Percentiles rank a stretch among this genome's conserved stretches.
phyloP scores from a whole-genome alignment of 176 grass and related monocot genomes.

The Musa itinerans region DNA sequence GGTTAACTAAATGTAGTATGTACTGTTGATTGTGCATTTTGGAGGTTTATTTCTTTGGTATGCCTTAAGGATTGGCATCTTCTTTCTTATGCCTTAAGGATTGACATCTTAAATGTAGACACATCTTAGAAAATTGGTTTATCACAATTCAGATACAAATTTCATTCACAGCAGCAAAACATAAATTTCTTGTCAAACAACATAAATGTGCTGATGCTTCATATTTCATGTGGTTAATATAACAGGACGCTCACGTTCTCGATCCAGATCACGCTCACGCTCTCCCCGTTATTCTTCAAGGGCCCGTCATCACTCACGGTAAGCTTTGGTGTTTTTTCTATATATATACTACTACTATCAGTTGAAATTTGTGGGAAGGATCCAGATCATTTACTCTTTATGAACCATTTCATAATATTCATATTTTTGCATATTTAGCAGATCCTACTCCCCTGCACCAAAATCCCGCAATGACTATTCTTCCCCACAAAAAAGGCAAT shows the following conservation, averaged over 20 bases:
- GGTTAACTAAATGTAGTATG: too few relatives aligned
- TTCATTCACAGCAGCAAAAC: too few relatives aligned
- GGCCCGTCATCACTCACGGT: slow-evolving; percentile 67
- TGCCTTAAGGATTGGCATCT: too few relatives aligned
- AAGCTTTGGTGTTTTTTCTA: slow-evolving; percentile 7
- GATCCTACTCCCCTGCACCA: slow-evolving; percentile 71
- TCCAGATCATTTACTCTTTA: too few relatives aligned
- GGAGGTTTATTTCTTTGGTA: too few relatives aligned
- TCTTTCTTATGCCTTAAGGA: too few relatives aligned
- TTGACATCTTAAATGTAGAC: too few relatives aligned
- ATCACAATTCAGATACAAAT: too few relatives aligned
- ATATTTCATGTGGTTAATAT: background rate
- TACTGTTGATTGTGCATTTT: too few relatives aligned
- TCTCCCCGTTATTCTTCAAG: slow-evolving; percentile 47
- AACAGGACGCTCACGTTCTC: slow-evolving; percentile 71
- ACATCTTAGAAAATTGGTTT: too few relatives aligned
- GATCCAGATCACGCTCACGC: slow-evolving; percentile 45
- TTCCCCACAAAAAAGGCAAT: slow-evolving; percentile 49
- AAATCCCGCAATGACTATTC: slow-evolving; percentile 46
- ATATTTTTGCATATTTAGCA: slow-evolving; percentile 16
- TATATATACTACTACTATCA: background rate
- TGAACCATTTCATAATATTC: background rate
- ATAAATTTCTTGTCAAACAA: background rate
- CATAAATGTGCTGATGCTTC: background rate
- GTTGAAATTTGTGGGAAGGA: background rate